Base-by-base conservation (phyloP, 805 yeast species). In the Myxozyma udenii region DNA sequence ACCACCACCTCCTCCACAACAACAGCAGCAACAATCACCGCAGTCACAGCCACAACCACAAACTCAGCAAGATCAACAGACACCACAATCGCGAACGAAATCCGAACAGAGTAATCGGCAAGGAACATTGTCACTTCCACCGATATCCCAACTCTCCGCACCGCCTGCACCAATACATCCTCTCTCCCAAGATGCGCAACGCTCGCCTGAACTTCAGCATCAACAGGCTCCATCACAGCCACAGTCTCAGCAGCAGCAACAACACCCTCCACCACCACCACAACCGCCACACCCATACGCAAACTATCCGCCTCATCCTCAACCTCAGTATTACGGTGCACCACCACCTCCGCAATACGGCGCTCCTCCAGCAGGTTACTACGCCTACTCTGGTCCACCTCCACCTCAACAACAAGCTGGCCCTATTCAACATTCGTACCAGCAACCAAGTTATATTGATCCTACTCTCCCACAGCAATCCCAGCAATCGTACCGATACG, bases 81-180 rank as follows among this genome's bases (percentile, higher is more conserved):
- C 38, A 11, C 40, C 38, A 30, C 35, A 41, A 30, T 36, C 7
- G 14, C 40, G 21, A 21, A 14, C 44, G 14, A 23, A 18, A n/a
- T 40, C 50, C 9, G 35, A 33, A 26, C 43, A 36, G 22, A 41
- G 18, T 12, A 11, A 32, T 18, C 41, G 40, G 1, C 33, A 22
- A 7, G 22, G 24, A 14, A 41, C 35, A 14, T 36, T 48, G 6
- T 44, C 51, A 3, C 26, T 52, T 25, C 57, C 57, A 3, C 57
- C 57, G n/a, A 52, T 52, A 5, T 52, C 57, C 6, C 57, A 52
- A 11, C 6, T 51, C 12, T 39, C 50, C 12, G 49, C 44, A 24
- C 46, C 46, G n/a, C 44, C 47, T 14, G 28, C 37, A 6, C 48
- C 23, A 23, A 12, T 36, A 21, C n/a, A 9, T 24, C 48, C 32